These are phyloP conservation scores for Phytophthora aleatoria DNA, from an alignment of 352 stramenopile genomes.

Conservation along the genomic window DNA sequence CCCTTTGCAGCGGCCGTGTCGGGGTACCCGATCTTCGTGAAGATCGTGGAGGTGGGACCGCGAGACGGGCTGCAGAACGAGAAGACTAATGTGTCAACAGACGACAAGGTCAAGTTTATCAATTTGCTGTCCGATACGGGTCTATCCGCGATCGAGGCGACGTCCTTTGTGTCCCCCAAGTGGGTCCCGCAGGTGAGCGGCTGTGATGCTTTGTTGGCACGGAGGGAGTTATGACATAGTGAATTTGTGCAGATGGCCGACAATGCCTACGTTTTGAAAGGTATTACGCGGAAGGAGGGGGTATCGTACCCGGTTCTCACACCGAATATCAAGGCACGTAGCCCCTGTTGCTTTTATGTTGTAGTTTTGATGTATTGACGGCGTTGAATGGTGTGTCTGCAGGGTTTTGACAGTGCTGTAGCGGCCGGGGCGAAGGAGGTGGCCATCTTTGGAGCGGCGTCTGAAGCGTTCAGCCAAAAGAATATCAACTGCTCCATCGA, in stretches of 20 bases:
- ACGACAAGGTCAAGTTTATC: slow-evolving; percentile 93
- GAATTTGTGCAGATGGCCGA: slow-evolving; percentile 92
- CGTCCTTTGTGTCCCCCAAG: slow-evolving; percentile 96
- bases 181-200: slow-evolving; percentile 92
- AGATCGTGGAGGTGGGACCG: slow-evolving; percentile 95
- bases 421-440: slow-evolving; percentile 91
- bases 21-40: slow-evolving; percentile 76
- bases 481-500: slow-evolving; percentile 98
- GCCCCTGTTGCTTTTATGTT: not conserved
- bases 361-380: not conserved
- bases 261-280: slow-evolving; percentile 86
- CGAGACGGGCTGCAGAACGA: slow-evolving; percentile 98
- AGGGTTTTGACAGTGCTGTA: slow-evolving; percentile 90
- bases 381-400: not conserved
- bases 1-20: not conserved
- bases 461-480: slow-evolving; percentile 94
- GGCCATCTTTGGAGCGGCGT: slow-evolving; percentile 95
- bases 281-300: slow-evolving; percentile 74
- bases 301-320: slow-evolving; percentile 93
- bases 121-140: slow-evolving; percentile 91
- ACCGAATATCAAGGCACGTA: slow-evolving; percentile 90
- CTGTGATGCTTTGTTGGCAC: not conserved
- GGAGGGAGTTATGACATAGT: not conserved
- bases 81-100: slow-evolving; percentile 81
- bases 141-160: slow-evolving; percentile 91